Base-by-base conservation (phyloP, 2,329 filamentous ascomycete species). In the Verticillium klebahnii region DNA sequence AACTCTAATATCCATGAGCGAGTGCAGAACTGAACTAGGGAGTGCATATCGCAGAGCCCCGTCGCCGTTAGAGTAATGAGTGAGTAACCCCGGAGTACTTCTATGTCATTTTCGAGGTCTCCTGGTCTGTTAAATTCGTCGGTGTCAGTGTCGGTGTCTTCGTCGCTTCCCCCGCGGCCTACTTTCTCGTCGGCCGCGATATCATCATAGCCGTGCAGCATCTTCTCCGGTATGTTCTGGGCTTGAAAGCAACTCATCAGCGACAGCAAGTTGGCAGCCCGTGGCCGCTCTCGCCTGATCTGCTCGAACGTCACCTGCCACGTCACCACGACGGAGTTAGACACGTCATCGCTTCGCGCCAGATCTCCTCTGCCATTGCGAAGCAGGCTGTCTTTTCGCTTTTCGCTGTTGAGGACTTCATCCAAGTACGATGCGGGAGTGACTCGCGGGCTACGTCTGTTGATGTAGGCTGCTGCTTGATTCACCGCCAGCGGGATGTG, bases 221-320 rank as follows among this genome's bases (percentile, higher is more conserved):
- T 36, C 2, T 6, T 9, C 34, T 36, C 54, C 1, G 75, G 74
- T 25, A 82, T 80, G 11, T 71, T 75, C 64, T 80, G 73, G 25
- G 69, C 68, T 58, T 82, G 72, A 64, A 78, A 82, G 62, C 78
- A 77, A 69, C 78, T 79, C 75, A 82, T 77, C 5, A 82, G 70
- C 0, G 77, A 78, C 0, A 83, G 64, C 11, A 82, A 65, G 17
- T 78, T 66, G 2, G 78, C 71, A 9, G 80, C 80, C 3, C 70
- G 71, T 5, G 63, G 68, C 39, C 69, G 62, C 32, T 66, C 61
- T 1, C 65, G 62, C 9, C 69, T 72, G 45, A 82, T 76, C 17
- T 76, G 62, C 8, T 70, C 66, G 57, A 73, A 70, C 2, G 67
- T 59, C 61, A 73, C 61, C 58, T 69, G 66, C 70, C 68, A 73